Evolutionary conservation across 345 rosid genomes (phyloP).

Genomic region (Orychophragmus violaceus): DNA sequence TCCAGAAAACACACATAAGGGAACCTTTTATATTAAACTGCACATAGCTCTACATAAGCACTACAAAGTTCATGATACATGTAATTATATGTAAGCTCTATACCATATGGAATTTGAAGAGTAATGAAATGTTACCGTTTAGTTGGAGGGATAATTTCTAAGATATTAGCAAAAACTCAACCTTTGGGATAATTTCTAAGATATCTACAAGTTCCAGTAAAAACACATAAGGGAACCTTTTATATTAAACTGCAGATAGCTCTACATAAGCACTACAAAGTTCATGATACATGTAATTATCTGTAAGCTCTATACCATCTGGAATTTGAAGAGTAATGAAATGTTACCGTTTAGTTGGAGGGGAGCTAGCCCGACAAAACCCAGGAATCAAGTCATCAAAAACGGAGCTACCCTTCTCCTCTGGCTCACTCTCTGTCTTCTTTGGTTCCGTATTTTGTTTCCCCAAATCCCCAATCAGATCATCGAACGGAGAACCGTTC

Average conservation of each 20-base stretch:
- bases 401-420: constrained; percentile 31
- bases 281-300: neutral
- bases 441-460: constrained; percentile 23
- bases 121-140: no score
- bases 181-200: neutral
- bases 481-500: constrained; percentile 44
- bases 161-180: no score
- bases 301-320: no score
- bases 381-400: constrained; percentile 76
- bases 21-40: neutral
- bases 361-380: constrained; percentile 55
- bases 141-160: no score
- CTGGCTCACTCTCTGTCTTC: constrained; percentile 27
- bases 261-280: neutral
- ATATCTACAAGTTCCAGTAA: no score
- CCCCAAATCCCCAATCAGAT: constrained; percentile 48
- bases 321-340: neutral
- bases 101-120: no score
- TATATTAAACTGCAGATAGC: no score
- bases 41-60: neutral
- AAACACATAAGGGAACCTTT: no score
- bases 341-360: constrained; percentile 35
- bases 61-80: no score
- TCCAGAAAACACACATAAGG: neutral
- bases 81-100: no score